Conservation (phyloP, 192 early-diverging fungal species). For the Thamnidium elegans region DNA sequence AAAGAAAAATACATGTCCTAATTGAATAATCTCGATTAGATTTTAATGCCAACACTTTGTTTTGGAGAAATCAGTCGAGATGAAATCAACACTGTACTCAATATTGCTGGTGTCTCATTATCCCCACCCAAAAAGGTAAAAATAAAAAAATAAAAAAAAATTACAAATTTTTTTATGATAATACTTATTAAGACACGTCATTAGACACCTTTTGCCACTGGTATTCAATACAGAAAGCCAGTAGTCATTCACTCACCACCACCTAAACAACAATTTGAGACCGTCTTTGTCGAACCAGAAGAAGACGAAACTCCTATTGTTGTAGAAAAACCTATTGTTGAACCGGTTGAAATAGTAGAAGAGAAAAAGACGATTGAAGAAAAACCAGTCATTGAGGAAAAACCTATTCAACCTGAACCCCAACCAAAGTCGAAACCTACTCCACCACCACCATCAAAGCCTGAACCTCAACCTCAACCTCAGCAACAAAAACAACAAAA, state of each 20-base stretch:
- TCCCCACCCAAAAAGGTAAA: conserved; percentile 39
- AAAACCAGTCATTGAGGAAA: no score
- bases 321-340: not conserved
- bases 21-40: not conserved
- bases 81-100: conserved; percentile 49
- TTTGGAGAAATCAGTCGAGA: conserved; percentile 53
- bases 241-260: conserved; percentile 2
- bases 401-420: not conserved
- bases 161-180: not conserved
- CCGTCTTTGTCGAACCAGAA: no score
- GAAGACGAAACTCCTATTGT: not conserved
- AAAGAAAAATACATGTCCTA: not conserved
- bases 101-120: conserved; percentile 33
- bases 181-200: not conserved
- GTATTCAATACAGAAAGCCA: conserved; percentile 18
- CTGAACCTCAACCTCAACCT: not conserved
- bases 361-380: not conserved
- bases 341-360: not conserved
- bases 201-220: conserved; percentile 30
- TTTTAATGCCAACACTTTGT: conserved; percentile 16
- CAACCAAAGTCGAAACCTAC: not conserved
- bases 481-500: not conserved
- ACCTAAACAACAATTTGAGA: conserved; percentile 5
- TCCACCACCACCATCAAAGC: not conserved
- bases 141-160: not conserved